These are phyloP conservation scores for Chondrus crispus DNA, from an alignment of 23 red algal species.

Conservation along the genomic window DNA sequence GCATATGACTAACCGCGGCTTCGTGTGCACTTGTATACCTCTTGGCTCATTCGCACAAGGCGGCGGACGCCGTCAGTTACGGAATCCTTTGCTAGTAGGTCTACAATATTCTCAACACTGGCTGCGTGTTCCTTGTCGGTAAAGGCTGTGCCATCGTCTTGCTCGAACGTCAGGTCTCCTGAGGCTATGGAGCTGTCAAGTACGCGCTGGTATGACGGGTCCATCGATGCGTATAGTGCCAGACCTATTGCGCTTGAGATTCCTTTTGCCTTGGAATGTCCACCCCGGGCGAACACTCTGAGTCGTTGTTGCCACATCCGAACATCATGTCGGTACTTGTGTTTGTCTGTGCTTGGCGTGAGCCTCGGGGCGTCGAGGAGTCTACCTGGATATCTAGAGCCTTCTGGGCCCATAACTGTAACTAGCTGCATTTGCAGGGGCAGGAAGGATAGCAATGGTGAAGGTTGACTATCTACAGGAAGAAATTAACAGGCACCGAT, in stretches of 20 bases:
- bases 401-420: conserved; percentile 11
- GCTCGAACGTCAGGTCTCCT: not conserved
- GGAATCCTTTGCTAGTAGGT: not conserved
- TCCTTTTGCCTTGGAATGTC: not conserved
- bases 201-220: not conserved
- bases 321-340: not conserved
- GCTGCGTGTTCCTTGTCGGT: not conserved
- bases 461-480: too few species aligned
- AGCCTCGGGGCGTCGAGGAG: not conserved
- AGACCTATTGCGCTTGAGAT: not conserved
- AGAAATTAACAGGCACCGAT: too few species aligned
- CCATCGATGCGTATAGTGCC: not conserved
- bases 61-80: not conserved
- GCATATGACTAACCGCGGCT: not conserved
- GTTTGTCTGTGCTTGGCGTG: not conserved
- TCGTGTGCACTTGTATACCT: not conserved
- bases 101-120: not conserved
- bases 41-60: not conserved
- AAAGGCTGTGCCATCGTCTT: not conserved
- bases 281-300: not conserved
- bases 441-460: too few species aligned
- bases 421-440: too few species aligned
- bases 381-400: not conserved
- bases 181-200: not conserved
- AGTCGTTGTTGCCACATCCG: not conserved